Evolutionary conservation across 306 rosid species (phyloP), one percentile per base, ranked within the genome.

Genomic region (Cajanus cajan): DNA sequence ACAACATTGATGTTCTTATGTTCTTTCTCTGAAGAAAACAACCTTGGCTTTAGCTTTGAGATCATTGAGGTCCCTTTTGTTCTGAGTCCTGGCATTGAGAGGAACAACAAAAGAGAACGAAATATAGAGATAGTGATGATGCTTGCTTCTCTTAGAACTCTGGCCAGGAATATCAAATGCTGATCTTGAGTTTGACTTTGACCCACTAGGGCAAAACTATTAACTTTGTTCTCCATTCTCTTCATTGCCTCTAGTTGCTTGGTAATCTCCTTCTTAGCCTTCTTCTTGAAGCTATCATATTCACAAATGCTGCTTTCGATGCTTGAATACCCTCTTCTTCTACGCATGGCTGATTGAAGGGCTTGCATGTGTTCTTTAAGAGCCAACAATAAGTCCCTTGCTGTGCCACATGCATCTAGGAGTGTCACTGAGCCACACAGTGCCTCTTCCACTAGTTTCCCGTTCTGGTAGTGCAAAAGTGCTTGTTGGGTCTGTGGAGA

Each of bases 301-400:
- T 83, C 74, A 44, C 69, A 74, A 19, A 89, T 68, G n/a, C 37
- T 75, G 22, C 11, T 81, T 57, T 84, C 89, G 3, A 89, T 75
- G 82, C 87, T 82, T 4, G 90, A 83, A 69, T 78, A 73, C 18
- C 85, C 57, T 82, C 84, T 84, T 78, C 80, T 89, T 82, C 98
- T 86, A 5, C 95, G 85, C 0, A 94, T 70, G 0, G 94, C 87
- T 1, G 90, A 90, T 16, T 84, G 90, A 74, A 94, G 88, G 41
- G 71, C 37, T 50, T 86, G 87, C 25, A 83, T 89, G 43, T 89
- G 88, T 84, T 89, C 88, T 48, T 79, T 88, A 10, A 87, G 78
- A 34, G 79, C 62, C 73, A 79, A 47, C 55, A 86, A 16, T 12
- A 85, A 41, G 18, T 89, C 93, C 47, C 90, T 89, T 67, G 88